phyloP scores from a whole-genome alignment of 768 basidiomycete species.

The Candolleomyces eurysporus region DNA sequence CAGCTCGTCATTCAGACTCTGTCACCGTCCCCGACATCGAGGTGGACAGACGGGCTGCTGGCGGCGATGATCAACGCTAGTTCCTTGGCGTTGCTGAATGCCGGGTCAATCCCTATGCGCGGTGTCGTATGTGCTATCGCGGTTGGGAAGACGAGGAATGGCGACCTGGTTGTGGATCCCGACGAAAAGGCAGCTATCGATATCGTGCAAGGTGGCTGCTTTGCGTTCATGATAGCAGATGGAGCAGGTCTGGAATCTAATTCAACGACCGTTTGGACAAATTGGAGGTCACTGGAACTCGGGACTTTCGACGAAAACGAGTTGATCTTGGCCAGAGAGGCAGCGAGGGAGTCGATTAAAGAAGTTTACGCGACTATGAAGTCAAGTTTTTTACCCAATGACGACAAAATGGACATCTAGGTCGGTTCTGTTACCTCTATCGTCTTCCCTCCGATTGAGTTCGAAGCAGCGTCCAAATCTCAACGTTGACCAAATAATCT shows the following conservation, averaged over 20 bases:
- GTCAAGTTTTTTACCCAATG: slow-evolving; percentile 32
- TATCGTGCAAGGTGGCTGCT: slow-evolving; percentile 54
- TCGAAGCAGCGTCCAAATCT: too few relatives aligned
- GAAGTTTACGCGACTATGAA: slow-evolving; percentile 50
- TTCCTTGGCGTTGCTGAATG: slow-evolving; percentile 64
- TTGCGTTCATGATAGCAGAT: slow-evolving; percentile 60
- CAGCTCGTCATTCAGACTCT: slow-evolving; percentile 78
- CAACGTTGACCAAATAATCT: too few relatives aligned
- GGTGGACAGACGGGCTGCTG: slow-evolving; percentile 42
- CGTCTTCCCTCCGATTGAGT: background rate
- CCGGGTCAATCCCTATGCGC: slow-evolving; percentile 70
- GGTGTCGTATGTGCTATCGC: slow-evolving; percentile 73
- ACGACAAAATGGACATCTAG: slow-evolving; percentile 44
- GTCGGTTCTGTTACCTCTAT: background rate
- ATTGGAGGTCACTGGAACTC: slow-evolving; percentile 39
- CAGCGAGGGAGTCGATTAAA: slow-evolving; percentile 46
- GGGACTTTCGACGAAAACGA: slow-evolving; percentile 38
- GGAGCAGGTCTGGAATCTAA: slow-evolving; percentile 15
- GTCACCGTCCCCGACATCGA: slow-evolving; percentile 17
- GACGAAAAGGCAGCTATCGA: slow-evolving; percentile 37
- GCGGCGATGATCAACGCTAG: slow-evolving; percentile 72
- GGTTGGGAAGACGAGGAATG: slow-evolving; percentile 37
- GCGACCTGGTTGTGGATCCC: slow-evolving; percentile 51
- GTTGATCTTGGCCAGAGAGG: slow-evolving; percentile 42
- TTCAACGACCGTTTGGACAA: slow-evolving; percentile 54